Percentiles rank a stretch among this genome's conserved stretches.
phyloP scores from a whole-genome alignment of 371 early-diverging fungal species.

The Mortierella sp. region DNA sequence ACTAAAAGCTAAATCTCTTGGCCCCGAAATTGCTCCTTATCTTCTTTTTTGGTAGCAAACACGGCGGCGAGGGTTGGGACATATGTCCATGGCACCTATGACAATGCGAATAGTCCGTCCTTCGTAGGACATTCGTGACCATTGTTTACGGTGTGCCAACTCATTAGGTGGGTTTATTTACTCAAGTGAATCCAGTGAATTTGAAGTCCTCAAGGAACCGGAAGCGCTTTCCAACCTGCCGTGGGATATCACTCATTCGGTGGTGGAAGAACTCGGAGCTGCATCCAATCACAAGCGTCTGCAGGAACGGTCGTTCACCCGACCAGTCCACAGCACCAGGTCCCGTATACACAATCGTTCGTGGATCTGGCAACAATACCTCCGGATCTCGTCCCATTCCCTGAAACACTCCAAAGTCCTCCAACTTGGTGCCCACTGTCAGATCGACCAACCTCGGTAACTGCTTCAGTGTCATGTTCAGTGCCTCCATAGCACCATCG shows the following conservation, averaged over 20 bases:
- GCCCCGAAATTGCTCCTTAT: too few relatives aligned
- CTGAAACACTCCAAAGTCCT: constrained; percentile 28
- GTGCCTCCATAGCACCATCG: neutral
- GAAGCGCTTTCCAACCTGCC: constrained; percentile 38
- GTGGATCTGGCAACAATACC: neutral
- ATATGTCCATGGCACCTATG: too few relatives aligned
- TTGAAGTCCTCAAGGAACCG: constrained; percentile 38
- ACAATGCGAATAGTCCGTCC: too few relatives aligned
- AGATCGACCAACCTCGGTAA: constrained; percentile 35
- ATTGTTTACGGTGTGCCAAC: too few relatives aligned
- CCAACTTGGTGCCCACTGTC: constrained; percentile 23
- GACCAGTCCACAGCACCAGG: constrained; percentile 16
- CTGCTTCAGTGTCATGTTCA: constrained; percentile 33
- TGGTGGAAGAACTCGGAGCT: constrained; percentile 17
- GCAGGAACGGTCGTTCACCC: constrained; percentile 34
- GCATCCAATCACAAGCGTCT: constrained; percentile 32
- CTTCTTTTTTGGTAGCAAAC: too few relatives aligned
- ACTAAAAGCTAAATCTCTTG: too few relatives aligned
- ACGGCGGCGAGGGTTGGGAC: too few relatives aligned
- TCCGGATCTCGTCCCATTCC: constrained; percentile 39
- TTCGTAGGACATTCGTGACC: too few relatives aligned
- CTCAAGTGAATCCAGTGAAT: neutral
- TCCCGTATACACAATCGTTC: neutral
- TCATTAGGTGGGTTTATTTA: too few relatives aligned
- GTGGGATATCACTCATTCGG: constrained; percentile 18